Evolutionary conservation across 495 filamentous ascomycete genomes (phyloP).

Genomic region (Neurospora cerealis): DNA sequence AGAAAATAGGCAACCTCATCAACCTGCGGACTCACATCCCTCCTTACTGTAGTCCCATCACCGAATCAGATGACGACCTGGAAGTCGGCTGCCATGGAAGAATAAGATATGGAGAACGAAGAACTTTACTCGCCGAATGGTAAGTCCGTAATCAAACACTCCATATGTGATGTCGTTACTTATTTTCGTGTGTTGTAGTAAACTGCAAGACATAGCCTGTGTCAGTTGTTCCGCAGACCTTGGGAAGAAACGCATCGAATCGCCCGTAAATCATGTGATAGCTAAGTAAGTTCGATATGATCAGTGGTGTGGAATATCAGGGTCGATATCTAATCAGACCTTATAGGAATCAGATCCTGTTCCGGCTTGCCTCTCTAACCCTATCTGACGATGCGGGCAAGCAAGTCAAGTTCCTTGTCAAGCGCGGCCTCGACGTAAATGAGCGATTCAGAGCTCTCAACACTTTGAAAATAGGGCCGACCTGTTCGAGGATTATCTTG

Average conservation of each 20-base stretch:
- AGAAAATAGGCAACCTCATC: slow-evolving; percentile 23
- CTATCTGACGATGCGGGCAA: slow-evolving; percentile 4
- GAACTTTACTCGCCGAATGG: too few relatives aligned
- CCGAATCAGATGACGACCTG: slow-evolving; percentile 11
- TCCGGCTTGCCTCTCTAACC: too few relatives aligned
- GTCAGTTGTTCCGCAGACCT: slow-evolving; percentile 13
- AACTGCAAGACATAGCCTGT: slow-evolving; percentile 24
- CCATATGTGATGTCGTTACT: not conserved
- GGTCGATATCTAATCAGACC: too few relatives aligned
- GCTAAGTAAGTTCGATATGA: slow-evolving; percentile 15
- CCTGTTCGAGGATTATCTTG: too few relatives aligned
- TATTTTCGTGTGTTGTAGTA: slow-evolving; percentile 3
- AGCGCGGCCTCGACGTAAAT: too few relatives aligned
- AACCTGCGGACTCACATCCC: too few relatives aligned
- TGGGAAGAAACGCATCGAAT: slow-evolving; percentile 21
- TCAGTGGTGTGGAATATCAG: not conserved
- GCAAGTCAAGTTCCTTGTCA: too few relatives aligned
- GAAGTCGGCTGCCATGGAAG: not conserved
- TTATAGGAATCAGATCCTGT: slow-evolving; percentile 18
- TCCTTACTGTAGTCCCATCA: too few relatives aligned
- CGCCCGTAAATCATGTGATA: slow-evolving; percentile 26
- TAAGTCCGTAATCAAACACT: not conserved
- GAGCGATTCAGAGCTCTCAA: too few relatives aligned
- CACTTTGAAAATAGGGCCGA: too few relatives aligned
- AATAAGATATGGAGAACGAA: too few relatives aligned